phyloP scores from a whole-genome alignment of 805 yeast genomes.

The Suhomyces pyralidae region DNA sequence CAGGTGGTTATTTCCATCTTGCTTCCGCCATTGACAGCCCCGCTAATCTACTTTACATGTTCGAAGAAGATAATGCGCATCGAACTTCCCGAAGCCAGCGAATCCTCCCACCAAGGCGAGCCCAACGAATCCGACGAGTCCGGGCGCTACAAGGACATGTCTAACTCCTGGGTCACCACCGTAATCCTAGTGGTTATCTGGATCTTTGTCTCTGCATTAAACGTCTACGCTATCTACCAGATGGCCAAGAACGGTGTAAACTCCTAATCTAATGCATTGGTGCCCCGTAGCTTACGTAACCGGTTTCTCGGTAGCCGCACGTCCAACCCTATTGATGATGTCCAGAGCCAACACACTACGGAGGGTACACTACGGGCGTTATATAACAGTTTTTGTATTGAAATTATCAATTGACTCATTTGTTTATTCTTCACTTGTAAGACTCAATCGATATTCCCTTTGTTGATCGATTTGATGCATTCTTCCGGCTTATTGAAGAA shows the following conservation, averaged over 20 bases:
- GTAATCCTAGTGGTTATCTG: constrained; percentile 56
- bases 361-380: no score
- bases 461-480: constrained; percentile 10
- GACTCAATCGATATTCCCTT: no score
- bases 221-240: constrained; percentile 56
- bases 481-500: constrained; percentile 30
- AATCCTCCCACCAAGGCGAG: constrained; percentile 1
- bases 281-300: not conserved
- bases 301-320: not conserved
- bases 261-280: not conserved
- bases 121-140: constrained; percentile 4
- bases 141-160: constrained; percentile 45
- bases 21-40: constrained; percentile 81
- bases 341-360: not conserved
- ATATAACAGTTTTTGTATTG: no score
- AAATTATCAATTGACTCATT: not conserved
- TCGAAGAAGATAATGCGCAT: constrained; percentile 66
- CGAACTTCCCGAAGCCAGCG: constrained; percentile 29
- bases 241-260: constrained; percentile 35
- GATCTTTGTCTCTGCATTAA: constrained; percentile 68
- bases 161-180: constrained; percentile 61
- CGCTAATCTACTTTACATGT: constrained; percentile 79
- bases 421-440: no score
- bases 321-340: not conserved
- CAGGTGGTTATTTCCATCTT: constrained; percentile 82